Percentiles rank a stretch among this genome's conserved stretches.
Conservation (phyloP, 2,329 filamentous ascomycete genomes). For the Penicillium sp. region DNA sequence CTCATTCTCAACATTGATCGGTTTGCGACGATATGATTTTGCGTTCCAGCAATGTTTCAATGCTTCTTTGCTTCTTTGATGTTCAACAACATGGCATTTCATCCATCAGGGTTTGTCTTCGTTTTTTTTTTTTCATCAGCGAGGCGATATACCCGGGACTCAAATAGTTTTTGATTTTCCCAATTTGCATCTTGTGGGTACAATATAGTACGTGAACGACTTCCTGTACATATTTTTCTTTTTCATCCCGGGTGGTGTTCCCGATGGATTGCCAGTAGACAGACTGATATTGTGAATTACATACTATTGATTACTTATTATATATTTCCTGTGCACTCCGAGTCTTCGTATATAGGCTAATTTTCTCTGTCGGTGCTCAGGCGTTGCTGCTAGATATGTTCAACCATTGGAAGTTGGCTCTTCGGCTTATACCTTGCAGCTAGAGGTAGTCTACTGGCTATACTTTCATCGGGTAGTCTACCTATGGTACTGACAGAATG, state of each 20-base stretch:
- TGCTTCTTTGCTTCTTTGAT: slow-evolving; percentile 1
- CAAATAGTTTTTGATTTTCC: slow-evolving; percentile 12
- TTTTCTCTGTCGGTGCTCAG: too few relatives aligned
- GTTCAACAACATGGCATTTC: slow-evolving; percentile 8
- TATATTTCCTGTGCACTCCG: too few relatives aligned
- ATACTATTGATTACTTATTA: too few relatives aligned
- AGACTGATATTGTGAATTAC: not conserved
- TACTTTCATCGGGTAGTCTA: too few relatives aligned
- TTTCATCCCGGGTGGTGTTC: slow-evolving; percentile 15
- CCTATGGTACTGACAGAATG: too few relatives aligned
- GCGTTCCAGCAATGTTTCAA: slow-evolving; percentile 13
- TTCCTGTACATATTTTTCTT: slow-evolving; percentile 5
- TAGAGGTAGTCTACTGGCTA: too few relatives aligned
- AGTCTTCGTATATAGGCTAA: too few relatives aligned
- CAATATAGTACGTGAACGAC: not conserved
- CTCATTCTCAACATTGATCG: slow-evolving; percentile 1
- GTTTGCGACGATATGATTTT: slow-evolving; percentile 6
- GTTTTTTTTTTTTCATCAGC: slow-evolving; percentile 26
- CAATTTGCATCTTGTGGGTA: slow-evolving; percentile 6
- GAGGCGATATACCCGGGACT: slow-evolving; percentile 37
- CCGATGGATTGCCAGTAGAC: slow-evolving; percentile 4
- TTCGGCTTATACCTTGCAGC: too few relatives aligned
- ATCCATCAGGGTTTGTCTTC: slow-evolving; percentile 11
- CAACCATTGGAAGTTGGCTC: too few relatives aligned
- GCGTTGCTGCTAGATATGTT: too few relatives aligned